Base-by-base conservation (phyloP, 176 grass and related monocot species). In the Guadua angustifolia region DNA sequence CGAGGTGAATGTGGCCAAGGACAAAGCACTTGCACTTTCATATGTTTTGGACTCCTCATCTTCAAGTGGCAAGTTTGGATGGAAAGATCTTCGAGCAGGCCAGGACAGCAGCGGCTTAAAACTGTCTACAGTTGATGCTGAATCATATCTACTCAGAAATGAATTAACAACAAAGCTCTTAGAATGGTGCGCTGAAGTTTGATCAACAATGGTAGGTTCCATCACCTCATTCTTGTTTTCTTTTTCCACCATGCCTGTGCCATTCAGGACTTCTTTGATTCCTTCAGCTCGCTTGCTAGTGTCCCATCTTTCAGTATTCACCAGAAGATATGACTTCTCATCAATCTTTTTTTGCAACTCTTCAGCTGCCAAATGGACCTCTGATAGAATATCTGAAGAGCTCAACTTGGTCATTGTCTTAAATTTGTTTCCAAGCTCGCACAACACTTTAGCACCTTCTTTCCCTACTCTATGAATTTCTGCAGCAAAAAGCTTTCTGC, bases 21-120 rank as follows among this genome's bases (percentile, higher is more conserved):
- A 95, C 91, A 95, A 83, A 56, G 93, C 89, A 90, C 97, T 99
- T 53, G 97, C 93, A 80, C 97, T 99, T 75, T 92, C 93, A 10
- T 99, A 96, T 64, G 89, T 95, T 89, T 69, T 90, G 29, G 91
- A 88, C 43, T 92, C 93, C 43, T 94, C 81, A 62, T 90, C 88
- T 74, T 75, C 89, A 47, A 69, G 66, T 45, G 85, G 47, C 33
- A 84, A 9, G 38, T 91, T 89, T 58, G 84, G 88, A 84, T 81
- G 73, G 69, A 95, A 94, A 46, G 97, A 99, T 82, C 55, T 86
- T 71, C 89, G 84, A 62, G 92, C 85, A 58, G 95, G 95, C 95
- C 92, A 95, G 53, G 87, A 78, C 21, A 88, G 38, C 49, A 88
- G 86, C 11, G 73, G 72, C 66, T 73, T 85, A 36, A 92, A 78